Percentiles rank a stretch among this genome's conserved stretches.
These are phyloP conservation scores for Geoglossum glabrum DNA, from an alignment of 495 filamentous ascomycete genomes.

Conservation along the genomic window DNA sequence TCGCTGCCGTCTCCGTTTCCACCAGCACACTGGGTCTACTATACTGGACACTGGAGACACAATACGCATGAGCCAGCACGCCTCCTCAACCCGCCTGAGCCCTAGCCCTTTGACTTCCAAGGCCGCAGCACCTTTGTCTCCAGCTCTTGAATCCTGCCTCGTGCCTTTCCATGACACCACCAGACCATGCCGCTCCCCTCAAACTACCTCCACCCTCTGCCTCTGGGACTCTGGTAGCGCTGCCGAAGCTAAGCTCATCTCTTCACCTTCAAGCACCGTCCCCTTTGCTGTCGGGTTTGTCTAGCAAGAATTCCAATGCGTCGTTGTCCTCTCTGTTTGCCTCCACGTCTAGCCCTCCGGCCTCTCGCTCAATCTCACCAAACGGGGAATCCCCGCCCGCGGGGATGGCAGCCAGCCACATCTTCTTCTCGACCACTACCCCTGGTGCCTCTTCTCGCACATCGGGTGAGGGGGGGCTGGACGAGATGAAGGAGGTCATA, in stretches of 20 bases:
- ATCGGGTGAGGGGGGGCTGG: constrained; percentile 27
- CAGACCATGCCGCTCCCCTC: constrained; percentile 2
- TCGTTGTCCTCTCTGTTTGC: constrained; percentile 23
- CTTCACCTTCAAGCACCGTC: constrained; percentile 1
- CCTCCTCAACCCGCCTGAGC: neutral
- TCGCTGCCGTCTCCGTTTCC: no score
- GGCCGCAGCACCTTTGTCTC: neutral
- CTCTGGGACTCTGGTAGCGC: neutral
- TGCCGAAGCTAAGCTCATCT: constrained; percentile 1
- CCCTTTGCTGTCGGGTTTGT: constrained; percentile 15
- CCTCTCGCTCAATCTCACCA: constrained; percentile 13
- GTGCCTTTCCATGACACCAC: constrained; percentile 2
- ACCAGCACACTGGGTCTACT: no score
- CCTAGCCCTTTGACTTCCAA: neutral
- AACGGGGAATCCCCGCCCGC: neutral
- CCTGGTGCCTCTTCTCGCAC: constrained; percentile 25
- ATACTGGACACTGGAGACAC: no score
- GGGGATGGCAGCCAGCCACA: neutral
- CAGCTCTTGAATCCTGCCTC: neutral
- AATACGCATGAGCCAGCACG: neutral
- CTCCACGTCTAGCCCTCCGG: constrained; percentile 18
- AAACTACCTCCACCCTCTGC: constrained; percentile 4
- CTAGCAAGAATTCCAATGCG: constrained; percentile 21
- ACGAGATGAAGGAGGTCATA: constrained; percentile 54
- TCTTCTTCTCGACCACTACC: neutral